Percentiles rank a stretch among this genome's conserved stretches.
These are phyloP conservation scores for Aureobasidium sp. DNA, from an alignment of 2,329 filamentous ascomycete species.

Conservation along the genomic window DNA sequence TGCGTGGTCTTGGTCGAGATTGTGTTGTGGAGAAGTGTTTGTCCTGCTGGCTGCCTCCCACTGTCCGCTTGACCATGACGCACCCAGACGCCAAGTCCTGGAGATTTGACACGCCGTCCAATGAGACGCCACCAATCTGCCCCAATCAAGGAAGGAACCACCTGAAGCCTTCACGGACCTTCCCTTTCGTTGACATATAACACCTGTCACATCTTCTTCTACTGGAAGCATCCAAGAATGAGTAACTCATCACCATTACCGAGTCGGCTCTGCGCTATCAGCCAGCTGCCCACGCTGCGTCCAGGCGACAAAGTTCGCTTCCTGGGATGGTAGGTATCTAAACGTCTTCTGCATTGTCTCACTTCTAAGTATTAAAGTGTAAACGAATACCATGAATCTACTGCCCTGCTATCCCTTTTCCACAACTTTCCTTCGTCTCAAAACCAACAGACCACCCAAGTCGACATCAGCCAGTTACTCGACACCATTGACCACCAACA, in stretches of 20 bases:
- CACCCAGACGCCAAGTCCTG: slow-evolving; percentile 8
- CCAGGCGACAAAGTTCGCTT: slow-evolving; percentile 79
- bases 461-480: slow-evolving; percentile 62
- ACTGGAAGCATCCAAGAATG: neutral
- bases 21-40: slow-evolving; percentile 9
- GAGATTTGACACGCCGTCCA: neutral
- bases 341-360: neutral
- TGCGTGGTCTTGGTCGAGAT: neutral
- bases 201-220: neutral
- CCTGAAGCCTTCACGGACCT: neutral
- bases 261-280: slow-evolving; percentile 41
- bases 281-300: slow-evolving; percentile 39
- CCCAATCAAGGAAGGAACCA: neutral
- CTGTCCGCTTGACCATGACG: neutral
- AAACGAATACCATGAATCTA: slow-evolving; percentile 47
- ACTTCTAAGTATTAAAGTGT: slow-evolving; percentile 39
- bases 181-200: neutral
- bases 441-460: slow-evolving; percentile 12
- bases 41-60: slow-evolving; percentile 8
- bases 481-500: slow-evolving; percentile 55
- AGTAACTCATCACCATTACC: slow-evolving; percentile 44
- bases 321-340: slow-evolving; percentile 67
- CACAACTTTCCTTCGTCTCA: slow-evolving; percentile 51
- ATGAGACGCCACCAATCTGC: neutral
- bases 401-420: slow-evolving; percentile 57